These are phyloP conservation scores for Lizanozyma gosingica DNA, from an alignment of 1,139 yeast species.

Conservation along the genomic window DNA sequence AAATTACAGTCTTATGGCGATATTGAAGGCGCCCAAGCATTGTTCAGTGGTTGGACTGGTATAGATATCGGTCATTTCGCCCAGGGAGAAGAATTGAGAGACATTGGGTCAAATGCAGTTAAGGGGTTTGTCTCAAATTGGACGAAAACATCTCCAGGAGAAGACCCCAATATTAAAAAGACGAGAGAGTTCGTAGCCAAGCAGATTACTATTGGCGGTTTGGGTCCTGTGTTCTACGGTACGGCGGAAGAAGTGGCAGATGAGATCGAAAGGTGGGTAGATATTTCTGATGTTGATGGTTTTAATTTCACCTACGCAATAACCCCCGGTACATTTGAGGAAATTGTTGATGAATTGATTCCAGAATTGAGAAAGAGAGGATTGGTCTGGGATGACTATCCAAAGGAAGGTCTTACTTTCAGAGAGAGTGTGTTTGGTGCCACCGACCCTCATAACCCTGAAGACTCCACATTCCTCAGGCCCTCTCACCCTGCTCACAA, in stretches of 20 bases:
- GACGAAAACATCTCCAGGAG: constrained; percentile 23
- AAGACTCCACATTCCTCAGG: constrained; percentile 14
- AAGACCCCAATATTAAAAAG: constrained; percentile 15
- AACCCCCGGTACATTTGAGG: constrained; percentile 20
- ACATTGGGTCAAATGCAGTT: constrained; percentile 21
- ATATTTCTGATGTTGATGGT: constrained; percentile 20
- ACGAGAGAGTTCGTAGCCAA: constrained; percentile 19
- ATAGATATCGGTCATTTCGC: constrained; percentile 23
- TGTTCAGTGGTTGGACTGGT: constrained; percentile 30
- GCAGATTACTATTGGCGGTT: constrained; percentile 22
- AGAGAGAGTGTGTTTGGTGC: constrained; percentile 20
- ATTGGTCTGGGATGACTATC: constrained; percentile 21
- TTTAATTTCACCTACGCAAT: constrained; percentile 21
- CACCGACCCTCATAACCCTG: constrained; percentile 7
- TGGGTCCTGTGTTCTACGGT: constrained; percentile 20
- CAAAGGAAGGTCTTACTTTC: constrained; percentile 14
- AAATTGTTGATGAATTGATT: constrained; percentile 18
- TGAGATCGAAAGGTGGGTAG: constrained; percentile 23
- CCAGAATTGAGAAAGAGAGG: constrained; percentile 20
- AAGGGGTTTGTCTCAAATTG: constrained; percentile 21
- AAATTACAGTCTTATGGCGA: constrained; percentile 26
- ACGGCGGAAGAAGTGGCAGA: constrained; percentile 18
- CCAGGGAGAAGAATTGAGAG: constrained; percentile 19
- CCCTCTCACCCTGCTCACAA: constrained; percentile 28
- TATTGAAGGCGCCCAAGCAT: constrained; percentile 30